phyloP scores from a whole-genome alignment of 2,329 filamentous ascomycete species.

The Fonsecaea multimorphosa region DNA sequence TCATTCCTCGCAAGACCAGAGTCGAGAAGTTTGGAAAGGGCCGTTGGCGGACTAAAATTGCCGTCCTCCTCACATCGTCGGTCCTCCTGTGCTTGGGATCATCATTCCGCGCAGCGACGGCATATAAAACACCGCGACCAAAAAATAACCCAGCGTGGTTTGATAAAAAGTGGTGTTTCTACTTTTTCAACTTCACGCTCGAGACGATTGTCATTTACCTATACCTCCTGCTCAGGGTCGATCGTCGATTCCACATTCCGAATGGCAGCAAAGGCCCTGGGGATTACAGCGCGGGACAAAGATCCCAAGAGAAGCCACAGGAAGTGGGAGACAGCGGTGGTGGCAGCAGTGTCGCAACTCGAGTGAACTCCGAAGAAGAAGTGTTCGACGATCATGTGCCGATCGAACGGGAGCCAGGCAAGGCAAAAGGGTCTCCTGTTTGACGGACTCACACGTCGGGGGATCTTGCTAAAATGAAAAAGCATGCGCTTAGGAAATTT shows the following conservation, averaged over 20 bases:
- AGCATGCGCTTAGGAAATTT: not conserved
- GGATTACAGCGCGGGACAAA: slow-evolving; percentile 44
- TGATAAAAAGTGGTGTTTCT: slow-evolving; percentile 74
- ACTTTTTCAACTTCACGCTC: slow-evolving; percentile 76
- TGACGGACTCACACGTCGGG: not conserved
- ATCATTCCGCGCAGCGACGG: slow-evolving; percentile 68
- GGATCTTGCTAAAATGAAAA: not conserved
- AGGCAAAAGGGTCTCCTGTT: slow-evolving; percentile 11
- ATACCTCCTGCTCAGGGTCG: slow-evolving; percentile 72
- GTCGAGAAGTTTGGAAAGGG: slow-evolving; percentile 71
- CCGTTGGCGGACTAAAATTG: slow-evolving; percentile 69
- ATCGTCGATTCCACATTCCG: slow-evolving; percentile 76
- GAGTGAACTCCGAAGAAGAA: slow-evolving; percentile 40
- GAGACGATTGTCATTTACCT: slow-evolving; percentile 73
- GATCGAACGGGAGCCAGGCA: slow-evolving; percentile 8
- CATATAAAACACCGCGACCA: slow-evolving; percentile 60
- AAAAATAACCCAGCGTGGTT: slow-evolving; percentile 68
- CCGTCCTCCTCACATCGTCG: slow-evolving; percentile 61
- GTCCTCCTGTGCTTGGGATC: slow-evolving; percentile 71
- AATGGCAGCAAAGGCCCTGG: slow-evolving; percentile 69
- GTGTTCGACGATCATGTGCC: slow-evolving; percentile 37
- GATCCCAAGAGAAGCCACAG: not conserved
- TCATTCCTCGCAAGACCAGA: slow-evolving; percentile 53
- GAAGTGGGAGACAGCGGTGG: slow-evolving; percentile 1
- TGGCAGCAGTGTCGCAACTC: slow-evolving; percentile 1